Evolutionary conservation across 768 basidiomycete species (phyloP).

Genomic region (Hysterangium stoloniferum): DNA sequence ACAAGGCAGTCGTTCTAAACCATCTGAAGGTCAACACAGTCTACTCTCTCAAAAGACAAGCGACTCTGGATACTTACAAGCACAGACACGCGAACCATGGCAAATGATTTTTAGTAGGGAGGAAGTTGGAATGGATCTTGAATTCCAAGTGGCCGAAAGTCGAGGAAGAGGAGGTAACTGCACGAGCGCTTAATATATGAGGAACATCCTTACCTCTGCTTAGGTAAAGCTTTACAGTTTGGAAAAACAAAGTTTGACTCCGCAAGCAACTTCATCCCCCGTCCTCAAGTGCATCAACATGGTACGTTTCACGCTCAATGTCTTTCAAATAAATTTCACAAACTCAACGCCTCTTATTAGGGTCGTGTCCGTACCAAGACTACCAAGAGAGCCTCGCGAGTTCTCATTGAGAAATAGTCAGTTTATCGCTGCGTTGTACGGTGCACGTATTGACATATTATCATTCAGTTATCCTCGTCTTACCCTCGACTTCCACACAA

Average conservation of each 20-base stretch:
- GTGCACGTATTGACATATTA: background rate
- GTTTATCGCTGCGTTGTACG: slow-evolving; percentile 19
- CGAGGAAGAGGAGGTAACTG: no score
- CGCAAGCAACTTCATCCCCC: slow-evolving; percentile 18
- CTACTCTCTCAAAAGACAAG: background rate
- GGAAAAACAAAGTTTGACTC: slow-evolving; percentile 1
- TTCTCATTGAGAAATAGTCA: slow-evolving; percentile 99
- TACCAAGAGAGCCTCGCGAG: slow-evolving; percentile 97
- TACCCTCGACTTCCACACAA: slow-evolving; percentile 99
- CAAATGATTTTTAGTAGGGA: slow-evolving; percentile 29
- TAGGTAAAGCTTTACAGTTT: slow-evolving; percentile 30
- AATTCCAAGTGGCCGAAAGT: no score
- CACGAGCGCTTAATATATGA: background rate
- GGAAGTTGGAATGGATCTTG: no score
- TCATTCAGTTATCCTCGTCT: slow-evolving; percentile 85
- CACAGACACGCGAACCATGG: slow-evolving; percentile 87
- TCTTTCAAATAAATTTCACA: slow-evolving; percentile 1
- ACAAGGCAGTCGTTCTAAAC: slow-evolving; percentile 54
- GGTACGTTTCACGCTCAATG: slow-evolving; percentile 32
- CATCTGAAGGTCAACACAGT: background rate
- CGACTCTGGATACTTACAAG: slow-evolving; percentile 35
- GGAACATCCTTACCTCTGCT: no score
- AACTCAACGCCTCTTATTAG: slow-evolving; percentile 34
- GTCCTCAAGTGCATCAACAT: slow-evolving; percentile 35
- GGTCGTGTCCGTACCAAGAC: slow-evolving; percentile 99